Conservation (phyloP, 2,329 filamentous ascomycete species). For the Fusarium sp. region DNA sequence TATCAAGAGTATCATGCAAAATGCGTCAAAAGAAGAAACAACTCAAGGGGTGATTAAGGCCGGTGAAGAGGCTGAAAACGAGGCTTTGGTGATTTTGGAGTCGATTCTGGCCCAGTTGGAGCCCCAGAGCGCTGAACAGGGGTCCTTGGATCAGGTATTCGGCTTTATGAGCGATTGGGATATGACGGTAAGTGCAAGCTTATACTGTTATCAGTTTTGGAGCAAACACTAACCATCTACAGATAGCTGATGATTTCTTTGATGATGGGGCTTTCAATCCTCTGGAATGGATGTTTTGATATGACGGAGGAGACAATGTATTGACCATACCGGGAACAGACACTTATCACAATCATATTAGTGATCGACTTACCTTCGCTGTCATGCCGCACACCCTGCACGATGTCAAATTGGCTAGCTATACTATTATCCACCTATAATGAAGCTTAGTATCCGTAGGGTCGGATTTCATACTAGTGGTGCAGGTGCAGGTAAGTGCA, state of each 20-base stretch:
- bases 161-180: conserved; percentile 45
- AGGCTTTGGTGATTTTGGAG: conserved; percentile 54
- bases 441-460: too few species aligned
- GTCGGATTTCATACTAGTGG: too few species aligned
- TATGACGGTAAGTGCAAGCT: conserved; percentile 35
- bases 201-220: accelerated
- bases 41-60: conserved; percentile 53
- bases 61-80: conserved; percentile 54
- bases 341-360: too few species aligned
- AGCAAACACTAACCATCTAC: not conserved
- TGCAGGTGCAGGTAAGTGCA: too few species aligned
- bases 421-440: too few species aligned
- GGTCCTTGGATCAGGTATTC: not conserved
- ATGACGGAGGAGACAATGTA: not conserved
- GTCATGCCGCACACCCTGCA: too few species aligned
- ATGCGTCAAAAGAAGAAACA: conserved; percentile 53
- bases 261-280: conserved; percentile 12
- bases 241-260: conserved; percentile 30
- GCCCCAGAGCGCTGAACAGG: not conserved
- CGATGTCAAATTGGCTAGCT: too few species aligned
- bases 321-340: too few species aligned
- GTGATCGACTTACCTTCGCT: too few species aligned
- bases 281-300: conserved; percentile 26
- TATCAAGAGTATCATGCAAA: conserved; percentile 57
- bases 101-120: conserved; percentile 42